phyloP scores from a whole-genome alignment of 768 basidiomycete genomes.

The Trichaptum fuscoviolaceum region DNA sequence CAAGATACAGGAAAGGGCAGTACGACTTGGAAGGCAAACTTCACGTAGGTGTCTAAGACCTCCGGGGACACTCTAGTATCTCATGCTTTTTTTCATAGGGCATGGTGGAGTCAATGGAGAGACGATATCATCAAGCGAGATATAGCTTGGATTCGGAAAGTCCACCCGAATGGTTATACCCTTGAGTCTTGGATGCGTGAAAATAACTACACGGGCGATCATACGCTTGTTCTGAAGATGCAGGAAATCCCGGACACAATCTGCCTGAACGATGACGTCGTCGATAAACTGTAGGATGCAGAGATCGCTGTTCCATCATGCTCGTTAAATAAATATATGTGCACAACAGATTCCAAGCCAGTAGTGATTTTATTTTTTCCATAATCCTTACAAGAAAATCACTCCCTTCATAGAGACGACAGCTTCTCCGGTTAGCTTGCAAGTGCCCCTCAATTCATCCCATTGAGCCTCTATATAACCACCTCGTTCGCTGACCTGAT shows the following conservation, averaged over 20 bases:
- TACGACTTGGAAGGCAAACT: conserved; percentile 34
- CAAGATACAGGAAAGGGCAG: conserved; percentile 25
- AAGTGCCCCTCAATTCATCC: neutral
- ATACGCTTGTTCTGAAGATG: neutral
- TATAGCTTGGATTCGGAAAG: conserved; percentile 36
- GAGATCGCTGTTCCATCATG: neutral
- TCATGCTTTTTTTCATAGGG: conserved; percentile 5
- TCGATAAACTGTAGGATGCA: neutral
- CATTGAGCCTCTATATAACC: neutral
- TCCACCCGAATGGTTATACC: conserved; percentile 31
- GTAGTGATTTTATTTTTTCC: neutral
- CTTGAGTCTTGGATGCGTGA: conserved; percentile 39
- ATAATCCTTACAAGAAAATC: neutral
- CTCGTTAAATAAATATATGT: neutral
- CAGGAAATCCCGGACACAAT: neutral
- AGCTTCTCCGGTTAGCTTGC: conserved; percentile 1
- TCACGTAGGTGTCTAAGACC: conserved; percentile 16
- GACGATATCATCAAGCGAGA: conserved; percentile 40
- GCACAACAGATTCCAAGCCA: neutral
- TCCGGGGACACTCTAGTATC: neutral
- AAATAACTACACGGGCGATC: conserved; percentile 25
- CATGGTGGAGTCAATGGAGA: conserved; percentile 38
- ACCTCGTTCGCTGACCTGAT: conserved; percentile 3
- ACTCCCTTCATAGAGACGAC: neutral
- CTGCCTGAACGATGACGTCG: neutral